Conservation (phyloP, 495 filamentous ascomycete species). For the Poronia punctata region DNA sequence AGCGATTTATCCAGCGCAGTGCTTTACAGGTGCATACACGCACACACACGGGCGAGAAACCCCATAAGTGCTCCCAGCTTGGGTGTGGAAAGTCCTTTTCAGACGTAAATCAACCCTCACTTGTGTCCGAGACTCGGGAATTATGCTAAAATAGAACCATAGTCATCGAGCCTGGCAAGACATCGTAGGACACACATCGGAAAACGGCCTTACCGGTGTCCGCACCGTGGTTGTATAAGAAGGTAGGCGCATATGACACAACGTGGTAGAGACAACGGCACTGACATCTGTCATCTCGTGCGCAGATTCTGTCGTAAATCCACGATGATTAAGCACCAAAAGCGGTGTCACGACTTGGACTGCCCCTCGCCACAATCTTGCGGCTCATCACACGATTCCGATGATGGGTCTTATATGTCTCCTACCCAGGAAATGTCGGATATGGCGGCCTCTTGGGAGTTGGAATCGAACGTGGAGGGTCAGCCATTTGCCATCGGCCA, state of each 20-base stretch:
- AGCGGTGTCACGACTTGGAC: slow-evolving; percentile 59
- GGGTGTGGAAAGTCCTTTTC: slow-evolving; percentile 84
- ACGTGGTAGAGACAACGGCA: slow-evolving; percentile 9
- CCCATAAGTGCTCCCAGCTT: slow-evolving; percentile 70
- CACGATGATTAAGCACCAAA: slow-evolving; percentile 77
- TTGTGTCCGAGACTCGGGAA: neutral
- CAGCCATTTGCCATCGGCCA: slow-evolving; percentile 34
- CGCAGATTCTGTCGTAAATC: slow-evolving; percentile 83
- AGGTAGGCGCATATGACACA: slow-evolving; percentile 47
- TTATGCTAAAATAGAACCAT: slow-evolving; percentile 31
- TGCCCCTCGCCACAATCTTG: too few relatives aligned
- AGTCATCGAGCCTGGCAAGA: slow-evolving; percentile 84
- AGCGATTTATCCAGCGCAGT: slow-evolving; percentile 87
- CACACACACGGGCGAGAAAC: slow-evolving; percentile 86
- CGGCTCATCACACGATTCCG: too few relatives aligned
- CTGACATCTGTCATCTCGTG: slow-evolving; percentile 8
- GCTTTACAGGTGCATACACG: slow-evolving; percentile 80
- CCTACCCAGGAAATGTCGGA: slow-evolving; percentile 34
- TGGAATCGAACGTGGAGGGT: slow-evolving; percentile 16
- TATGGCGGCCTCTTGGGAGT: slow-evolving; percentile 31
- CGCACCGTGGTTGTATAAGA: slow-evolving; percentile 69
- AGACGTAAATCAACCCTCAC: slow-evolving; percentile 52
- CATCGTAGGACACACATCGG: slow-evolving; percentile 85
- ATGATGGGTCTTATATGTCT: slow-evolving; percentile 44
- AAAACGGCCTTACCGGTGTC: slow-evolving; percentile 77